Evolutionary conservation across 2,329 filamentous ascomycete genomes (phyloP).

Genomic region (Apiospora saccharicola): DNA sequence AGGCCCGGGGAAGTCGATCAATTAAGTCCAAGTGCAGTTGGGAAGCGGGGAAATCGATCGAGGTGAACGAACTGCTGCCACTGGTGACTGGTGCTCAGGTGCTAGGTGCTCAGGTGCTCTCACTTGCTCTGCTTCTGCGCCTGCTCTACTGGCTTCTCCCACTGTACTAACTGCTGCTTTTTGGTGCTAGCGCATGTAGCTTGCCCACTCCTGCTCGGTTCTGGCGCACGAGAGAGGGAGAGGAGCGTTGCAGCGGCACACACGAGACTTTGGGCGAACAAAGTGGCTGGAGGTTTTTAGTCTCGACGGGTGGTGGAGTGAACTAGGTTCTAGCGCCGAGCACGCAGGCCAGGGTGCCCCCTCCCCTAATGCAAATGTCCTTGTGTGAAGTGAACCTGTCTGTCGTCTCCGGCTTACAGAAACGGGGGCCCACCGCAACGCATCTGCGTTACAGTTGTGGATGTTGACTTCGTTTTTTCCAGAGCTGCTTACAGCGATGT

Average conservation of each 20-base stretch:
- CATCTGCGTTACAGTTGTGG: conserved; percentile 1
- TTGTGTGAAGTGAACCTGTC: conserved; percentile 4
- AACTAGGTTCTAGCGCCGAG: conserved; percentile 10
- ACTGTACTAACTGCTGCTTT: conserved; percentile 17
- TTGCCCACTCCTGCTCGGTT: conserved; percentile 7
- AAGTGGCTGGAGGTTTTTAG: conserved; percentile 24
- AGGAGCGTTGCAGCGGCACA: conserved; percentile 13
- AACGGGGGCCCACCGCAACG: not conserved
- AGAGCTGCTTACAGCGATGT: conserved; percentile 2
- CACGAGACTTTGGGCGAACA: conserved; percentile 20
- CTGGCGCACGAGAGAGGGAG: conserved; percentile 8
- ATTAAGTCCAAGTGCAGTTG: conserved; percentile 18
- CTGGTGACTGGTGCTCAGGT: conserved; percentile 12
- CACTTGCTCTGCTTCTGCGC: not conserved
- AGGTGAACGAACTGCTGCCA: conserved; percentile 21
- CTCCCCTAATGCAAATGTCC: not conserved
- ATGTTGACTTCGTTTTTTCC: conserved; percentile 5
- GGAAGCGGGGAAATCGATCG: conserved; percentile 21
- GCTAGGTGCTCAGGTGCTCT: conserved; percentile 7
- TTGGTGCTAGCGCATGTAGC: conserved; percentile 13
- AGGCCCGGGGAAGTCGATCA: conserved; percentile 18
- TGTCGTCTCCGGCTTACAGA: conserved; percentile 13
- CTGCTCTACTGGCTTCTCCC: conserved; percentile 13
- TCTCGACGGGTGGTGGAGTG: conserved; percentile 22
- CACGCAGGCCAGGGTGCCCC: conserved; percentile 5